Base-by-base conservation (phyloP, 331 rosid genomes). In the Malus hybrid region DNA sequence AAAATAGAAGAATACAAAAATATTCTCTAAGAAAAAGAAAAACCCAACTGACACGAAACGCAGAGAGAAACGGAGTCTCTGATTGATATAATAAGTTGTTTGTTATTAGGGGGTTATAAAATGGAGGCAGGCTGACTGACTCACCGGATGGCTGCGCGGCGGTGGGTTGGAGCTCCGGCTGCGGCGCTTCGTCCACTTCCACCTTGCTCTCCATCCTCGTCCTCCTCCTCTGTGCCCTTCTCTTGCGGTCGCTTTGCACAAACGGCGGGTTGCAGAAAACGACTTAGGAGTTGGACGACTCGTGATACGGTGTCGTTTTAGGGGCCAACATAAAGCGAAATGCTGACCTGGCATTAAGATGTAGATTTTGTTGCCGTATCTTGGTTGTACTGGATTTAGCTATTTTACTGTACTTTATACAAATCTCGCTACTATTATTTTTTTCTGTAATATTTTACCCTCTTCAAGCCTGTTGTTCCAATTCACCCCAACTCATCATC, bases 131-230 rank as follows among this genome's bases (percentile, higher is more conserved):
- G 64, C 84, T 81, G 67, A 87, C 93, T 2, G 61, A 55, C 10
- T 5, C n/a, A 42, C 59, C 79, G 65, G 69, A 39, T 16, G 55
- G 60, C 31, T 76, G 42, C 46, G 46, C 46, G 46, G 71, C 78
- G 69, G 80, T 69, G 48, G 93, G 65, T 55, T 86, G 87, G 90
- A 88, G 82, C 15, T 92, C 97, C 3, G 91, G 93, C 18, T 89
- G 96, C 12, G 93, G 96, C 13, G 95, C 95, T 60, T 90, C 91
- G 44, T 81, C 87, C 1, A 77, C 91, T 24, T 85, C 89, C 15
- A 18, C 72, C 5, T 60, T 36, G 65, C 32, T 18, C n/a, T 68
- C 82, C 80, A 79, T 69, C 62, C 19, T 24, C 3, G 7, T 32
- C 55, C 8, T 68, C 67, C 42, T 22, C 3, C 24, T 68, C 65